Evolutionary conservation across 2,329 filamentous ascomycete species (phyloP).

Genomic region (Colletotrichum navitas): DNA sequence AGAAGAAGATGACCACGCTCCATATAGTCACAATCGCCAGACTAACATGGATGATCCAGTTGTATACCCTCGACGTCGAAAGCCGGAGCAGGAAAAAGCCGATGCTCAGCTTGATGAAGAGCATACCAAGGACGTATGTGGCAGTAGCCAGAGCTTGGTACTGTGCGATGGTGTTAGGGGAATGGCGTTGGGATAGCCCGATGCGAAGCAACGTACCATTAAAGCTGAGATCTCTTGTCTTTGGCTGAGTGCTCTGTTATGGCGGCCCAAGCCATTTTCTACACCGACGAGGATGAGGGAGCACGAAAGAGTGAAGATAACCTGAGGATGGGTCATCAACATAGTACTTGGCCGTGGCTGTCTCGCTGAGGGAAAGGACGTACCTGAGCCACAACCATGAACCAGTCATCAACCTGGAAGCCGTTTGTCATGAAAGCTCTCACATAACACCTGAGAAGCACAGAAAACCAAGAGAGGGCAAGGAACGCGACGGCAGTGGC

Average conservation of each 20-base stretch:
- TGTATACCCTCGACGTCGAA: slow-evolving; percentile 60
- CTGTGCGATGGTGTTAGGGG: slow-evolving; percentile 46
- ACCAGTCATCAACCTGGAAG: slow-evolving; percentile 66
- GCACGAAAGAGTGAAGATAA: slow-evolving; percentile 62
- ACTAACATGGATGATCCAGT: slow-evolving; percentile 60
- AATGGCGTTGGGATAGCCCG: neutral
- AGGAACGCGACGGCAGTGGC: slow-evolving; percentile 54
- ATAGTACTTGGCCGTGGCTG: neutral
- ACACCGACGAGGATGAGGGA: slow-evolving; percentile 60
- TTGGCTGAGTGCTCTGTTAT: slow-evolving; percentile 59
- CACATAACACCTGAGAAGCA: slow-evolving; percentile 59
- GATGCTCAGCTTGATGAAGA: slow-evolving; percentile 69
- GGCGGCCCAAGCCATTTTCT: slow-evolving; percentile 58
- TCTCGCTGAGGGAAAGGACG: slow-evolving; percentile 34
- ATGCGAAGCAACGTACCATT: slow-evolving; percentile 51
- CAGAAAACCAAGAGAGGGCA: slow-evolving; percentile 56
- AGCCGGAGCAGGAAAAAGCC: slow-evolving; percentile 65
- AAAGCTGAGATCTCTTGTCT: slow-evolving; percentile 58
- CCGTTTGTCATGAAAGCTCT: slow-evolving; percentile 57
- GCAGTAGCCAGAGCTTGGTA: slow-evolving; percentile 66
- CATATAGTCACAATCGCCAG: slow-evolving; percentile 61
- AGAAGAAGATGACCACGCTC: slow-evolving; percentile 63
- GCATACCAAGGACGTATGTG: slow-evolving; percentile 66
- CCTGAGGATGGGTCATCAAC: slow-evolving; percentile 46
- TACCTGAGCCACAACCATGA: slow-evolving; percentile 65